Evolutionary conservation across 2,329 filamentous ascomycete genomes (phyloP).

Genomic region (Aspergillus jensenii): DNA sequence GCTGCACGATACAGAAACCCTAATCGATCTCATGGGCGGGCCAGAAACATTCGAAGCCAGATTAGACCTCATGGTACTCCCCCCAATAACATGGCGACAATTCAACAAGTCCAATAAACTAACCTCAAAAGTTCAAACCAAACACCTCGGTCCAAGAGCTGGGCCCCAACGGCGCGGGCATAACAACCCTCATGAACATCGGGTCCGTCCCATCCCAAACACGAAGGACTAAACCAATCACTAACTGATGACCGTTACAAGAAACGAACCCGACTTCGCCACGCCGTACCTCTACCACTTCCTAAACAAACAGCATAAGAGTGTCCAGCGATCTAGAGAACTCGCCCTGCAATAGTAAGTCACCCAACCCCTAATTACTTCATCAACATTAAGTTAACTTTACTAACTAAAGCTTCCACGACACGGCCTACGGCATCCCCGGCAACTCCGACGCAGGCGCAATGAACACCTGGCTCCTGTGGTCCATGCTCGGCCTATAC

Average conservation of each 20-base stretch:
- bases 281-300: constrained; percentile 71
- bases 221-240: background rate
- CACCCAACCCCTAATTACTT: no score
- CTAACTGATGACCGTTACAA: constrained; percentile 24
- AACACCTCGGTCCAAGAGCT: constrained; percentile 29
- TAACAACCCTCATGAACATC: constrained; percentile 59
- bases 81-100: background rate
- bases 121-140: constrained; percentile 43
- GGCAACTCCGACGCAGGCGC: constrained; percentile 68
- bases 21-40: constrained; percentile 58
- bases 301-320: constrained; percentile 62
- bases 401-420: constrained; percentile 48
- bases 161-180: constrained; percentile 32
- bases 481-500: constrained; percentile 52
- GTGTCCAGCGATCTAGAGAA: constrained; percentile 59
- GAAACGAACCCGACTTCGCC: constrained; percentile 67
- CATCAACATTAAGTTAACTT: background rate
- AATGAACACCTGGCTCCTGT: constrained; percentile 52
- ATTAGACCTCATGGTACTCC: constrained; percentile 54
- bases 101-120: background rate
- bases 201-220: constrained; percentile 16
- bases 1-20: constrained; percentile 61
- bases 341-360: constrained; percentile 55
- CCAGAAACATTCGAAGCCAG: constrained; percentile 54
- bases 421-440: constrained; percentile 58